Conservation (phyloP, 495 filamentous ascomycete species). For the Aspergillus affinis region DNA sequence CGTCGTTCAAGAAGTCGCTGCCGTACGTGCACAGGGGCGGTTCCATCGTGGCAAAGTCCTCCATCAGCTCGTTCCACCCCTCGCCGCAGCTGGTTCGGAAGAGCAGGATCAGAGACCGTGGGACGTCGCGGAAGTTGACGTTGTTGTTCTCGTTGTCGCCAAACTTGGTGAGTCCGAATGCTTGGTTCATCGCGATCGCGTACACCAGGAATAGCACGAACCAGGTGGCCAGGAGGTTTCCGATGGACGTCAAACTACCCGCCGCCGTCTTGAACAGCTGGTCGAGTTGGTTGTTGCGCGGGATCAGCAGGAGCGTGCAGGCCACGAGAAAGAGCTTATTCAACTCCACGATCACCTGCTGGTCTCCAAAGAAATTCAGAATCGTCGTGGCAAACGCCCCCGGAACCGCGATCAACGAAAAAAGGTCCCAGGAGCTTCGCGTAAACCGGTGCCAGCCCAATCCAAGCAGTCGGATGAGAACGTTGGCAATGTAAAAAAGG, state of each 20-base stretch:
- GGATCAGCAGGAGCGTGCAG: slow-evolving; percentile 88
- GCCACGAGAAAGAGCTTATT: slow-evolving; percentile 94
- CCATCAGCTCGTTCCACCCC: slow-evolving; percentile 96
- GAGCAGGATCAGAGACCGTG: slow-evolving; percentile 88
- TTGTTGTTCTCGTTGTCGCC: slow-evolving; percentile 70
- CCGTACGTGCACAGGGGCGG: slow-evolving; percentile 73
- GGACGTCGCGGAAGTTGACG: slow-evolving; percentile 90
- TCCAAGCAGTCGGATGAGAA: slow-evolving; percentile 80
- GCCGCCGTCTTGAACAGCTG: slow-evolving; percentile 99
- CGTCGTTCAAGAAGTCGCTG: slow-evolving; percentile 71
- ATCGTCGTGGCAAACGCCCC: slow-evolving; percentile 79
- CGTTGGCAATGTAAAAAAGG: slow-evolving; percentile 80
- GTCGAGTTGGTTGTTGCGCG: slow-evolving; percentile 94
- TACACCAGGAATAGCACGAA: slow-evolving; percentile 94
- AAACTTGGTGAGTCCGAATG: slow-evolving; percentile 93
- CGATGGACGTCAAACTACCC: slow-evolving; percentile 86
- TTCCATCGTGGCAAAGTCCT: slow-evolving; percentile 81
- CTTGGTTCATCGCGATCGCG: slow-evolving; percentile 94
- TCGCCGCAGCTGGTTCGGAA: slow-evolving; percentile 92
- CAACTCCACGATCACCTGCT: slow-evolving; percentile 67
- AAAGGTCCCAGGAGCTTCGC: slow-evolving; percentile 94
- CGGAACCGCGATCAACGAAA: slow-evolving; percentile 79
- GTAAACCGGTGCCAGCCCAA: slow-evolving; percentile 92
- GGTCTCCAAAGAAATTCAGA: slow-evolving; percentile 56
- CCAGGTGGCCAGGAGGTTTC: slow-evolving; percentile 94